Percentiles rank a stretch among this genome's conserved stretches.
phyloP scores from a whole-genome alignment of 2,329 filamentous ascomycete genomes.

The Botryosphaeria dothidea region DNA sequence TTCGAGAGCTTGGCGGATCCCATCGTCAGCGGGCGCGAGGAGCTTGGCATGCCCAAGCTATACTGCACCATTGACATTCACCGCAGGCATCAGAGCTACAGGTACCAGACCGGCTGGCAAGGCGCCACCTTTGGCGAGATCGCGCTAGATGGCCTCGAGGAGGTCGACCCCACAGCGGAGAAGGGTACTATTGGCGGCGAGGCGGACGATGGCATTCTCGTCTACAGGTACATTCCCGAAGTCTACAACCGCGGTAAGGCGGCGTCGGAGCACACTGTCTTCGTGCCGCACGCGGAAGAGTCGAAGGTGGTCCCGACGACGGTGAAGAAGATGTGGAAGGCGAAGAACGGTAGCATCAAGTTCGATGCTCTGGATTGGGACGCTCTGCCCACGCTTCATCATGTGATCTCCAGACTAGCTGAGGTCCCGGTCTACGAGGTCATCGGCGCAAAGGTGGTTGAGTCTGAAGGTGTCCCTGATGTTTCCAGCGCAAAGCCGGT shows the following conservation, averaged over 20 bases:
- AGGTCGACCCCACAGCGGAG: constrained; percentile 18
- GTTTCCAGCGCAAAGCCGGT: constrained; percentile 39
- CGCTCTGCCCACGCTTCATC: constrained; percentile 61
- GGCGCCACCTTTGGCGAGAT: constrained; percentile 35
- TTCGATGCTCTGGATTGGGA: constrained; percentile 56
- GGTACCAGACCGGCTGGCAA: constrained; percentile 42
- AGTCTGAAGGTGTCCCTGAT: constrained; percentile 56
- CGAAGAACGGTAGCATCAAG: constrained; percentile 46
- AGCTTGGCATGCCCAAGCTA: constrained; percentile 63
- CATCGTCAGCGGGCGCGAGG: constrained; percentile 61
- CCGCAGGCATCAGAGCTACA: constrained; percentile 37
- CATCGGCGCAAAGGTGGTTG: constrained; percentile 56
- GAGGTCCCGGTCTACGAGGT: constrained; percentile 61
- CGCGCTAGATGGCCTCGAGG: constrained; percentile 28
- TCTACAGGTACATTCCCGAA: constrained; percentile 59
- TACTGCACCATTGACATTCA: constrained; percentile 54
- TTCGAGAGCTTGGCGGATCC: constrained; percentile 62
- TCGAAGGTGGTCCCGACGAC: constrained; percentile 35
- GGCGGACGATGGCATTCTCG: constrained; percentile 52
- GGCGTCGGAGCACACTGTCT: constrained; percentile 57
- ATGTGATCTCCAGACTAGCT: constrained; percentile 54
- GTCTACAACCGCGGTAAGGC: constrained; percentile 52
- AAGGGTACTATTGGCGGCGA: constrained; percentile 18
- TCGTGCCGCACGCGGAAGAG: constrained; percentile 38
- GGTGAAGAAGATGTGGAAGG: constrained; percentile 36